phyloP scores from a whole-genome alignment of 805 yeast genomes.

The Teunomyces atbi region DNA sequence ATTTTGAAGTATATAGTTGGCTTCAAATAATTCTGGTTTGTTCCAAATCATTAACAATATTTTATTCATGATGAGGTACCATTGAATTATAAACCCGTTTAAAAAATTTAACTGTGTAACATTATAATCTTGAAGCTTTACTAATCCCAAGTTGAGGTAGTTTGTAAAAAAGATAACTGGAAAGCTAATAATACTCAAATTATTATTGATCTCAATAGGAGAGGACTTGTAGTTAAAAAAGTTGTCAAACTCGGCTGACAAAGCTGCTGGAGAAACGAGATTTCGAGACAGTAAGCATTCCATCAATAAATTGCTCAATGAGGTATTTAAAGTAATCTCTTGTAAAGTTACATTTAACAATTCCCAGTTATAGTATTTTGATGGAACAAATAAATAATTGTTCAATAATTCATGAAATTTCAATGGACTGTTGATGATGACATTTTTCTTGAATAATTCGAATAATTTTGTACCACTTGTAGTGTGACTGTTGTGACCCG shows the following conservation, averaged over 20 bases:
- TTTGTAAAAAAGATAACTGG: slow-evolving; percentile 44
- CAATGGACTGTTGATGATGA: slow-evolving; percentile 50
- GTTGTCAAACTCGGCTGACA: slow-evolving; percentile 15
- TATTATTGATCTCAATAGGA: slow-evolving; percentile 40
- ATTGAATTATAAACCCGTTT: slow-evolving; percentile 40
- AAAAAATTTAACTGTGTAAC: slow-evolving; percentile 27
- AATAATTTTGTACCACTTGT: slow-evolving; percentile 20
- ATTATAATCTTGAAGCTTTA: slow-evolving; percentile 25
- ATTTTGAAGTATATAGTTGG: slow-evolving; percentile 42
- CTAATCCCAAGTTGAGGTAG: slow-evolving; percentile 27
- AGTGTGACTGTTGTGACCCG: background rate
- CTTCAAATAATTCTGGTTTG: slow-evolving; percentile 20
- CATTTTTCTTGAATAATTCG: slow-evolving; percentile 45
- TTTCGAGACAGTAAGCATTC: slow-evolving; percentile 15
- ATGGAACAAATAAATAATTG: slow-evolving; percentile 45
- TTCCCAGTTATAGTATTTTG: slow-evolving; percentile 41
- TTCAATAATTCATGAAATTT: slow-evolving; percentile 50
- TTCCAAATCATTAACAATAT: slow-evolving; percentile 29
- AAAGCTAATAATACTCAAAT: slow-evolving; percentile 49
- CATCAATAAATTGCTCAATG: slow-evolving; percentile 15
- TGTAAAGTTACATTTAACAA: slow-evolving; percentile 45
- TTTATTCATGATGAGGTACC: slow-evolving; percentile 45
- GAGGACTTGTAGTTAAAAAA: slow-evolving; percentile 12
- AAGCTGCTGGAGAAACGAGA: slow-evolving; percentile 7
- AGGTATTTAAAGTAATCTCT: slow-evolving; percentile 38